Base-by-base conservation (phyloP, 2,329 filamentous ascomycete genomes). In the Plectosphaerella sp. region DNA sequence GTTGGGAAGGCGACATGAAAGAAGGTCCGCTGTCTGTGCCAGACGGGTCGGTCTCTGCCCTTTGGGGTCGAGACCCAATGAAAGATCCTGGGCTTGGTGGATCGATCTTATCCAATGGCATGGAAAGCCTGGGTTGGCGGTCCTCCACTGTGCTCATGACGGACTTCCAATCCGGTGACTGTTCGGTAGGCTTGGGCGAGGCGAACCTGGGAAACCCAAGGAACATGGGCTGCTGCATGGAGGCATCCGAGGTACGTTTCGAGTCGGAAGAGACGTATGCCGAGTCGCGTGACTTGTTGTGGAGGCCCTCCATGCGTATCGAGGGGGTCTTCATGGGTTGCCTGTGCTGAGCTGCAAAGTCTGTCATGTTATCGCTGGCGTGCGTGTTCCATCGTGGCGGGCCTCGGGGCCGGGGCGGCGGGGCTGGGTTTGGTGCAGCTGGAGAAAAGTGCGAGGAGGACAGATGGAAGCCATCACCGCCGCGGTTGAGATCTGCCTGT, bases 401-500 rank as follows among this genome's bases (percentile, higher is more conserved):
- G 33, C 73, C 71, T 25, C 67, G 69, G 20, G 77, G 77, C 16
- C 77, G 72, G 28, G 63, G 57, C 16, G 63, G 59, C 6, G n/a
- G n/a, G n/a, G 65, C 60, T 14, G 64, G 60, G 48, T 57, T 58
- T 12, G 65, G 61, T 24, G 61, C 62, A 12, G 60, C 63, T 24
- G 70, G 69, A 22, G 69, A 67, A 55, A 81, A 78, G 53, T 79
- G 73, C 1, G 74, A 60, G 45, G 71, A 66, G 52, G 72, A 68
- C 9, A 86, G 67, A 35, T 66, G 75, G 58, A 82, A 82, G 39
- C 70, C 70, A 0, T 70, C 64, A 46, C 67, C 73, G 47, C 72
- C 69, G 43, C 72, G 71, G 59, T 85, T 86, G 36, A 80, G 76
- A 62, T 92, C 88, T n/a, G 83, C 80, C 62, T 91, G 86, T 57